Conservation (phyloP, 495 filamentous ascomycete species). For the Penicillium argentinense region DNA sequence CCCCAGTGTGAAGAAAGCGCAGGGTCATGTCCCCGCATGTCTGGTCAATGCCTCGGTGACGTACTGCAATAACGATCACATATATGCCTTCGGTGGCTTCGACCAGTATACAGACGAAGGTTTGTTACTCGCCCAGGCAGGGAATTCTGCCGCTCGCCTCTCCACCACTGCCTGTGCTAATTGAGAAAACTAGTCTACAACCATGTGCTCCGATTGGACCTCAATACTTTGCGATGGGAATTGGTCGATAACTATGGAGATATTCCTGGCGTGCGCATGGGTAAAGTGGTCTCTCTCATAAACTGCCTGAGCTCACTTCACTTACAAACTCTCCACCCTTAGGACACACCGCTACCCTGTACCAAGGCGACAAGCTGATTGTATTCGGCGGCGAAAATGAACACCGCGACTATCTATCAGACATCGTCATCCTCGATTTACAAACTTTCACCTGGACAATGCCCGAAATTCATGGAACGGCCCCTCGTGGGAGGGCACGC, state of each 20-base stretch:
- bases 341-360: conserved; percentile 96
- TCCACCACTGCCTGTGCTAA: not conserved
- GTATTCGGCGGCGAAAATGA: conserved; percentile 98
- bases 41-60: conserved; percentile 97
- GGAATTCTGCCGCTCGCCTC: not conserved
- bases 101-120: conserved; percentile 98
- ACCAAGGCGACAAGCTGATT: conserved; percentile 89
- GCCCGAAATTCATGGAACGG: conserved; percentile 75
- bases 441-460: conserved; percentile 92
- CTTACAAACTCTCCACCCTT: not conserved
- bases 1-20: conserved; percentile 74
- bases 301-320: no score
- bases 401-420: conserved; percentile 89
- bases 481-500: conserved; percentile 84
- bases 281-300: conserved; percentile 44
- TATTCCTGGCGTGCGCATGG: conserved; percentile 97
- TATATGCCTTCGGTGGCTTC: conserved; percentile 98
- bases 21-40: conserved; percentile 88
- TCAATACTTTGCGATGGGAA: conserved; percentile 86
- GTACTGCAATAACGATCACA: conserved; percentile 91
- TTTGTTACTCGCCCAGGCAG: conserved; percentile 22
- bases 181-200: conserved; percentile 72
- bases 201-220: conserved; percentile 85
- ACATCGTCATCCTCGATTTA: conserved; percentile 93
- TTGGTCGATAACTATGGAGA: conserved; percentile 98